Evolutionary conservation across 495 filamentous ascomycete species (phyloP).

Genomic region (Trichocladium uniseriatum): DNA sequence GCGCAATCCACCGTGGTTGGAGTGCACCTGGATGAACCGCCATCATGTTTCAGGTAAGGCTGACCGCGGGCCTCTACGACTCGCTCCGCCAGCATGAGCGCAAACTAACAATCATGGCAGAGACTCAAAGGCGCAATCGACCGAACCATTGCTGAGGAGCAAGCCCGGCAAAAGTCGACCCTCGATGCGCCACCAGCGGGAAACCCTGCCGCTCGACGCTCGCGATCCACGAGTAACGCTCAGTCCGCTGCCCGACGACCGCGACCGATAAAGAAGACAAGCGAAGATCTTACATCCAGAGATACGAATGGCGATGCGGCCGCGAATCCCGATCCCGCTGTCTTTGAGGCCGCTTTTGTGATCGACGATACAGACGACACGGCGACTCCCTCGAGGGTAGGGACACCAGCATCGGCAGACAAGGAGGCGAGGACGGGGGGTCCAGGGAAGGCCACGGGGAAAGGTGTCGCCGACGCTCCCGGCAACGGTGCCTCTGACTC

Average conservation of each 20-base stretch:
- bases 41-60: constrained; percentile 32
- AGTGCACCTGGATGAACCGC: background rate
- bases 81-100: background rate
- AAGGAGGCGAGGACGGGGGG: constrained; percentile 21
- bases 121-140: constrained; percentile 81
- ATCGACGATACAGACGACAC: constrained; percentile 62
- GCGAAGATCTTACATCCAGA: constrained; percentile 29
- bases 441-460: constrained; percentile 22
- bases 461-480: constrained; percentile 8
- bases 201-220: constrained; percentile 42
- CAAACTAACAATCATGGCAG: constrained; percentile 35
- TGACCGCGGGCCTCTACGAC: background rate
- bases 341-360: constrained; percentile 74
- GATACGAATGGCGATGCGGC: constrained; percentile 33
- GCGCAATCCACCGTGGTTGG: too few relatives aligned
- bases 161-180: constrained; percentile 57
- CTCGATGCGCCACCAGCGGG: constrained; percentile 32
- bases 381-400: constrained; percentile 36
- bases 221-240: constrained; percentile 42
- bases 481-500: background rate
- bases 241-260: constrained; percentile 32
- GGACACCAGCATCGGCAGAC: constrained; percentile 41
- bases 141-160: constrained; percentile 79
- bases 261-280: constrained; percentile 39
- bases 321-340: constrained; percentile 61